Percentiles rank a stretch among this genome's conserved stretches.
These are phyloP conservation scores for Globisporangium splendens DNA, from an alignment of 352 stramenopile genomes.

Conservation along the genomic window DNA sequence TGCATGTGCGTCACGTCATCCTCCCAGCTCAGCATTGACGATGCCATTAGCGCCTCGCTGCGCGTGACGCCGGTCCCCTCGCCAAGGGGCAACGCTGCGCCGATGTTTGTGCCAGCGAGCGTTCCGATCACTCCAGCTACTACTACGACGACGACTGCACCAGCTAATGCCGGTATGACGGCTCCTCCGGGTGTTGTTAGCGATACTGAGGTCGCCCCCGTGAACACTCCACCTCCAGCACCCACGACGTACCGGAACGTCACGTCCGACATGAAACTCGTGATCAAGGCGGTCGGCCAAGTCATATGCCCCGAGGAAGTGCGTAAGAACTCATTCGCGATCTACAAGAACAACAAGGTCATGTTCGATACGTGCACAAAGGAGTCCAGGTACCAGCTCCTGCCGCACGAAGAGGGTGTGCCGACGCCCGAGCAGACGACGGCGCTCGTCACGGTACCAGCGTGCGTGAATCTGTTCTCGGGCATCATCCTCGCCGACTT, in stretches of 20 bases:
- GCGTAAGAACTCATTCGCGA: slow-evolving; percentile 31
- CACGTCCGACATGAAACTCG: slow-evolving; percentile 17
- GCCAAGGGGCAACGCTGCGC: neutral
- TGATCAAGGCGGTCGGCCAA: slow-evolving; percentile 11
- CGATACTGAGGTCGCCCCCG: neutral
- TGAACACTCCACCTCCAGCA: neutral
- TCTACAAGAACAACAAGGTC: slow-evolving; percentile 39
- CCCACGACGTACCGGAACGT: slow-evolving; percentile 11
- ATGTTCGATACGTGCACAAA: slow-evolving; percentile 30
- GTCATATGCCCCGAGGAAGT: slow-evolving; percentile 15
- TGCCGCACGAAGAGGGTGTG: neutral
- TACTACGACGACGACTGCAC: neutral
- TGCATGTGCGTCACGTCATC: slow-evolving; percentile 5
- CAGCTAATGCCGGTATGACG: neutral
- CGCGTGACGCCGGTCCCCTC: slow-evolving; percentile 1
- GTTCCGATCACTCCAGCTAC: neutral
- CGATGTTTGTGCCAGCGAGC: neutral
- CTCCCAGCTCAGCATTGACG: slow-evolving; percentile 8
- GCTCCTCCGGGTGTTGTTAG: no score
- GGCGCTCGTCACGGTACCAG: slow-evolving; percentile 4
- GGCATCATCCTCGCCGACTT: slow-evolving; percentile 12
- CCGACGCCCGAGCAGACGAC: slow-evolving; percentile 9
- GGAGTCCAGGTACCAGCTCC: slow-evolving; percentile 9
- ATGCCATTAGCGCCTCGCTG: slow-evolving; percentile 8
- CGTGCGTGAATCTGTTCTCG: slow-evolving; percentile 11